A percentile compares a stretch with the other conserved stretches of the same genome.
phyloP scores from a whole-genome alignment of 2,329 filamentous ascomycete genomes.

The Botrytis medusae region DNA sequence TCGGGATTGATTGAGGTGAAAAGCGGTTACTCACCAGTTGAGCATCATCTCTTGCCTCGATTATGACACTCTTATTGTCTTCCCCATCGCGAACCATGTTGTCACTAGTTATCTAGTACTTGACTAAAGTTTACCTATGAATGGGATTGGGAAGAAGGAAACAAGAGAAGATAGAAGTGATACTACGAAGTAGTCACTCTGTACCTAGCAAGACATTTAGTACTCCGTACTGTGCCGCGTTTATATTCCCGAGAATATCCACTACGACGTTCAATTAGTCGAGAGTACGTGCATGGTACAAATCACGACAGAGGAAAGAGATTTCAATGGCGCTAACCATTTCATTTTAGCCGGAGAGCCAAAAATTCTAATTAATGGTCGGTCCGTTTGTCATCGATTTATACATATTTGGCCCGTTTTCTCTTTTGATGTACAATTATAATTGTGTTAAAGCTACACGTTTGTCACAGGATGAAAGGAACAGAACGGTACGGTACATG shows the following conservation, averaged over 20 bases:
- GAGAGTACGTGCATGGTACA: not conserved
- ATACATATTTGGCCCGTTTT: not conserved
- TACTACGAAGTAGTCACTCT: not conserved
- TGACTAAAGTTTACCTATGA: not conserved
- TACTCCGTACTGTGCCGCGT: not conserved
- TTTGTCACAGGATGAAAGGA: not conserved
- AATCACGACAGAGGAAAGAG: conserved; percentile 6
- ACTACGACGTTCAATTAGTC: not conserved
- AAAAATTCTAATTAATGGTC: not conserved
- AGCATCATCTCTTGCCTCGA: conserved; percentile 22
- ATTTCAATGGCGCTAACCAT: conserved; percentile 5
- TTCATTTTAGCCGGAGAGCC: conserved; percentile 2
- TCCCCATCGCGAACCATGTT: conserved; percentile 12
- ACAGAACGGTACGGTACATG: too few relatives aligned
- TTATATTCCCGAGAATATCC: conserved; percentile 8
- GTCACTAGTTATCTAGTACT: not conserved
- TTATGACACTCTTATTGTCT: conserved; percentile 13
- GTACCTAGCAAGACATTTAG: not conserved
- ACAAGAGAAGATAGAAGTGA: not conserved
- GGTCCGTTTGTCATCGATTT: conserved; percentile 9
- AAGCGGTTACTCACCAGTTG: conserved; percentile 13
- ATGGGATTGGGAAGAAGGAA: not conserved
- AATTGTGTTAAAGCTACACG: not conserved
- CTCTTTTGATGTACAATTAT: not conserved
- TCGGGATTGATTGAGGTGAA: not conserved